A percentile compares a stretch with the other conserved stretches of the same genome.
These are phyloP conservation scores for Apostasia shenzhenica DNA, from an alignment of 106 monocot genomes.

Conservation along the genomic window DNA sequence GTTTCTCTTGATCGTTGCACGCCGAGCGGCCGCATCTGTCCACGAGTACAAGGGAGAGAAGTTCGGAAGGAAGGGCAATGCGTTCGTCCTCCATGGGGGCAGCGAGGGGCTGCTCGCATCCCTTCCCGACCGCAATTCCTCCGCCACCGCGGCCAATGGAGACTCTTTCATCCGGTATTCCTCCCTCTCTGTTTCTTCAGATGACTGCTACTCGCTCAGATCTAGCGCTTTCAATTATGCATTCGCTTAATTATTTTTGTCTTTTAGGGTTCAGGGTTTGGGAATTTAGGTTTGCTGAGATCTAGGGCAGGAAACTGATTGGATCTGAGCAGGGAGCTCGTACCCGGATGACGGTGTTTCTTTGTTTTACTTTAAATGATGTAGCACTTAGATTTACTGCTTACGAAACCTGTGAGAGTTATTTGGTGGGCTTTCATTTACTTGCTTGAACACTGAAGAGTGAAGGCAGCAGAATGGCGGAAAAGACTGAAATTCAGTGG, in stretches of 20 bases:
- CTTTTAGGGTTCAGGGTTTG: neutral
- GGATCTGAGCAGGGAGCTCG: no score
- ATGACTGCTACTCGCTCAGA: neutral
- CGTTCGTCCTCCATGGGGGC: conserved; percentile 85
- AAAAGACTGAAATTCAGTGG: no score
- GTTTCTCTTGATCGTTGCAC: conserved; percentile 14
- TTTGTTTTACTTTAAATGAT: no score
- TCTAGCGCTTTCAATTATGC: neutral
- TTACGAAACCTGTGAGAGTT: no score
- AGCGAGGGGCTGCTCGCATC: conserved; percentile 91
- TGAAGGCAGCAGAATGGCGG: no score
- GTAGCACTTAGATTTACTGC: no score
- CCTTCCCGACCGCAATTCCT: conserved; percentile 14
- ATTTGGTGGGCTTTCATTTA: no score
- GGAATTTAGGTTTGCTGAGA: neutral
- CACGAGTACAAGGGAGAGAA: conserved; percentile 59
- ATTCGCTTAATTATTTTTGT: neutral
- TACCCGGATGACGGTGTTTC: no score
- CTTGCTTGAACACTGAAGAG: no score
- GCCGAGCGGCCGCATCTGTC: conserved; percentile 45
- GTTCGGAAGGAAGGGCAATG: conserved; percentile 65
- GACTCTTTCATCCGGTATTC: conserved; percentile 81
- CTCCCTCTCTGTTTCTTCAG: neutral
- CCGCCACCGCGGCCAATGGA: conserved; percentile 20
- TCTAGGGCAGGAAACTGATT: neutral